A percentile compares a stretch with the other conserved stretches of the same genome.
These are phyloP conservation scores for Bolboschoenoplectus hybrid DNA, from an alignment of 202 grass and related monocot species.

Conservation along the genomic window DNA sequence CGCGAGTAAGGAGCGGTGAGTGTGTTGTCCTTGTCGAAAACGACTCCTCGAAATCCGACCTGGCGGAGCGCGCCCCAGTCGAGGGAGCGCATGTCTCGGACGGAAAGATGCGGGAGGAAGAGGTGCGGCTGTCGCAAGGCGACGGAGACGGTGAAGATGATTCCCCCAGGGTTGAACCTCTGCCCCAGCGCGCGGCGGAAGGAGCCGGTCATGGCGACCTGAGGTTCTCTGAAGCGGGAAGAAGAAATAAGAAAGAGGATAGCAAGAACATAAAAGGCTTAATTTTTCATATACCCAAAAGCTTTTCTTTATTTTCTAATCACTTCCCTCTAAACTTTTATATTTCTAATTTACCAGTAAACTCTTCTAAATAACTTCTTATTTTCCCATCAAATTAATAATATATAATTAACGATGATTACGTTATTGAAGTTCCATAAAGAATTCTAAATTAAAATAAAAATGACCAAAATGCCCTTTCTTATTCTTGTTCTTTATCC, in stretches of 20 bases:
- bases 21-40: slow-evolving; percentile 99
- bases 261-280: not conserved
- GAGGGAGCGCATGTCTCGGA: slow-evolving; percentile 74
- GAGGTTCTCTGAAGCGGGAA: slow-evolving; percentile 22
- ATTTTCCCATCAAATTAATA: too few relatives aligned
- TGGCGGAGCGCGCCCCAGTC: slow-evolving; percentile 80
- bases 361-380: too few relatives aligned
- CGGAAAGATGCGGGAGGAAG: slow-evolving; percentile 72
- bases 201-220: slow-evolving; percentile 52
- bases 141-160: slow-evolving; percentile 52
- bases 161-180: slow-evolving; percentile 68
- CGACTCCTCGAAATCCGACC: slow-evolving; percentile 84
- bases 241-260: not conserved
- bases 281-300: too few relatives aligned
- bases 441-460: too few relatives aligned
- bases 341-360: too few relatives aligned
- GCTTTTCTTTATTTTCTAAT: too few relatives aligned
- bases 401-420: too few relatives aligned
- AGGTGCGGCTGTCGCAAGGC: slow-evolving; percentile 61
- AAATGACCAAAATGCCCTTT: too few relatives aligned
- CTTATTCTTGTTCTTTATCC: too few relatives aligned
- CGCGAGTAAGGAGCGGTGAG: slow-evolving; percentile 77
- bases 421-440: too few relatives aligned
- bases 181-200: slow-evolving; percentile 81
- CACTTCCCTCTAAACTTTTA: too few relatives aligned